Percentiles rank a stretch among this genome's conserved stretches.
These are phyloP conservation scores for Gossypioides kirkii DNA, from an alignment of 345 rosid genomes.

Conservation along the genomic window DNA sequence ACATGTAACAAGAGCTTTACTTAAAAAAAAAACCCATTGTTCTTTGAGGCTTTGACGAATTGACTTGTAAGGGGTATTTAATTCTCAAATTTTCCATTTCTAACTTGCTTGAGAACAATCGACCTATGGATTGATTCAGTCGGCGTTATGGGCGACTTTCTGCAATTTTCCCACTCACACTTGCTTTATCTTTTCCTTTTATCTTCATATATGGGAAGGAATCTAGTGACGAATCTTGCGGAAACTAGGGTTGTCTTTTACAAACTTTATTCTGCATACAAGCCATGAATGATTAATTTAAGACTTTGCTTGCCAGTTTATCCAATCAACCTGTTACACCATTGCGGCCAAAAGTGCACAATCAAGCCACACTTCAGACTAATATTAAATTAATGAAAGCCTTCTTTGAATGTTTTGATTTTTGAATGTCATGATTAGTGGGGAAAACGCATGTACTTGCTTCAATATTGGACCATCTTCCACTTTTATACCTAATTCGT, in stretches of 20 bases:
- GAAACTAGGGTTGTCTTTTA: conserved; percentile 16
- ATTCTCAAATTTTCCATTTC: conserved; percentile 16
- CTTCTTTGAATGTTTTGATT: not conserved
- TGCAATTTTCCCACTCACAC: conserved; percentile 14
- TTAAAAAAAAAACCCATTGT: not conserved
- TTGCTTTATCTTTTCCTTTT: not conserved
- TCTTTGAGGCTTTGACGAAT: not conserved
- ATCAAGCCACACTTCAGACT: not conserved
- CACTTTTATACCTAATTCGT: conserved; percentile 7
- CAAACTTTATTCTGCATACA: conserved; percentile 6
- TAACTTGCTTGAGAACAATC: conserved; percentile 9
- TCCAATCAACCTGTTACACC: not conserved
- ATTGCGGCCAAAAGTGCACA: not conserved
- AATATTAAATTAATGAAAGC: not conserved
- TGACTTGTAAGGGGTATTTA: not conserved
- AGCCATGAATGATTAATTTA: not conserved
- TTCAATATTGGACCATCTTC: not conserved
- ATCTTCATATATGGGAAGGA: conserved; percentile 13
- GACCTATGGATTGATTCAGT: conserved; percentile 19
- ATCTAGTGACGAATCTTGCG: conserved; percentile 22
- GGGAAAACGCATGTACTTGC: not conserved
- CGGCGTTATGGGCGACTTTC: conserved; percentile 27
- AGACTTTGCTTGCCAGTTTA: not conserved
- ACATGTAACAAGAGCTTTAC: no score
- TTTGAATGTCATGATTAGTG: not conserved